These are phyloP conservation scores for Lactifluus volemus DNA, from an alignment of 768 basidiomycete species.

Conservation along the genomic window DNA sequence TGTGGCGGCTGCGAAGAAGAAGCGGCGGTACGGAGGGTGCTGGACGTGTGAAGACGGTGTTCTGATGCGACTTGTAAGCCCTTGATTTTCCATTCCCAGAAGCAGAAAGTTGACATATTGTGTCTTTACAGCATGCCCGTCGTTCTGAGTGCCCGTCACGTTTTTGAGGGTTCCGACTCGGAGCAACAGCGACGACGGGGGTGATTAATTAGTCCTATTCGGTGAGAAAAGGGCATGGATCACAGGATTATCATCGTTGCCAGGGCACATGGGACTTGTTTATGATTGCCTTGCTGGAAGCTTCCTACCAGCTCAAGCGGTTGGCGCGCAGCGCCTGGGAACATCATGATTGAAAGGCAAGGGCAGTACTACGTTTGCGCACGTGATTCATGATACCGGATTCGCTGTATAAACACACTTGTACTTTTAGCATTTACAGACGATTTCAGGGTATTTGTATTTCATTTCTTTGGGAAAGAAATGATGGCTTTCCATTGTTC, in stretches of 20 bases:
- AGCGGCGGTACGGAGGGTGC: not conserved
- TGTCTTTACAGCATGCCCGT: not conserved
- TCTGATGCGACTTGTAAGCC: not conserved
- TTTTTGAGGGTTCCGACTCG: not conserved
- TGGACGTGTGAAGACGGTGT: conserved; percentile 4
- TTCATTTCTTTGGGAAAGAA: not conserved
- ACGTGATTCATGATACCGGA: not conserved
- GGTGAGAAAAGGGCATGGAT: not conserved
- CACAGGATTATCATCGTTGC: not conserved
- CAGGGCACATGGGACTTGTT: not conserved
- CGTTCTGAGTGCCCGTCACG: not conserved
- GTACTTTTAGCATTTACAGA: not conserved
- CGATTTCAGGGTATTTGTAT: not conserved
- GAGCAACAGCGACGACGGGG: not conserved
- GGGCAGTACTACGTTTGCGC: not conserved
- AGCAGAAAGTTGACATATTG: not conserved
- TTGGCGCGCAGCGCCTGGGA: not conserved
- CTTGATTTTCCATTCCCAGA: not conserved
- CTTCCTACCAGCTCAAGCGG: not conserved
- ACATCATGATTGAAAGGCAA: not conserved
- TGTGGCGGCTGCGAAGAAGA: not conserved
- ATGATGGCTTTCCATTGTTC: not conserved
- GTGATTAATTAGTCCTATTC: not conserved
- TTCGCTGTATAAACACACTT: not conserved
- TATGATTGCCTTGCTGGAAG: not conserved